These are phyloP conservation scores for Chenopodium album DNA, from an alignment of 148 eudicot species.

Conservation along the genomic window DNA sequence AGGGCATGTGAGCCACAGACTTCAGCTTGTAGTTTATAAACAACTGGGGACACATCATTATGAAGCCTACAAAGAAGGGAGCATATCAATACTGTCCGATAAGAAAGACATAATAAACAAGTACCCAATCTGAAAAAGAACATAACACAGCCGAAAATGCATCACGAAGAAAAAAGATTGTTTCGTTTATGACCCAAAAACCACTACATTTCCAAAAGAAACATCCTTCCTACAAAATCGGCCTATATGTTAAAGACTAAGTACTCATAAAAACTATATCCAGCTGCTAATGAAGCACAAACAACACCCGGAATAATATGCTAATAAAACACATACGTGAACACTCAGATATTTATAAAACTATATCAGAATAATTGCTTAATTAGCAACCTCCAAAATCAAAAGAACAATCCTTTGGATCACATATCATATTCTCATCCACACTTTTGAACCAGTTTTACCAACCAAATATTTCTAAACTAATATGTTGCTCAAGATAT, in stretches of 20 bases:
- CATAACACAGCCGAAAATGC: no score
- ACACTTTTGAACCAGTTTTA: not conserved
- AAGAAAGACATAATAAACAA: not conserved
- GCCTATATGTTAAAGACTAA: no score
- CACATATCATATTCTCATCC: not conserved
- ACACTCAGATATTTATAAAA: not conserved
- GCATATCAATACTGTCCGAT: not conserved
- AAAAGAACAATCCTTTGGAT: not conserved
- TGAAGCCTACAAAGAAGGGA: slow-evolving; percentile 60
- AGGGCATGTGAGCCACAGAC: slow-evolving; percentile 96
- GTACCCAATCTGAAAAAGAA: not conserved
- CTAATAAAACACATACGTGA: not conserved
- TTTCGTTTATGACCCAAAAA: no score
- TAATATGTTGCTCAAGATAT: no score
- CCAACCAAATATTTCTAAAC: not conserved
- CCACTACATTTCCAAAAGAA: no score
- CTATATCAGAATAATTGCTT: not conserved
- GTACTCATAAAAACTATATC: not conserved
- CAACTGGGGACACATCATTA: slow-evolving; percentile 98
- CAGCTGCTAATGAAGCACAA: not conserved
- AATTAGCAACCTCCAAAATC: not conserved
- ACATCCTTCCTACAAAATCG: not conserved
- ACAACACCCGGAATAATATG: not conserved
- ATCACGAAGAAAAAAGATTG: no score
- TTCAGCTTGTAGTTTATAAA: slow-evolving; percentile 94